Evolutionary conservation across 176 grass and related monocot species (phyloP).

Genomic region (Eremochloa ophiuroides): DNA sequence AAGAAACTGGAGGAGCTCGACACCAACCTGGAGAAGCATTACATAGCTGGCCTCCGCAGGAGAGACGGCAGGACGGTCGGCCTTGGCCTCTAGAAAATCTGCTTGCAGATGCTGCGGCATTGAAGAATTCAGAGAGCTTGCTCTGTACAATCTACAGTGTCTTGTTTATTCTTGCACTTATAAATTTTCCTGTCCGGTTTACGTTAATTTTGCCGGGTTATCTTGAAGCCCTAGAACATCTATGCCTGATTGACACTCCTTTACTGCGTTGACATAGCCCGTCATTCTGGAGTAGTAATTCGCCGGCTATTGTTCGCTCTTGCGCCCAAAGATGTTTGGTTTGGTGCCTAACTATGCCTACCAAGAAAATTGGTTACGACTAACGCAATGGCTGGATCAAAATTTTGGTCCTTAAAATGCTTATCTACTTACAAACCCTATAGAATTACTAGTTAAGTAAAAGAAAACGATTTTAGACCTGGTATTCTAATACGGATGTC

Average conservation of each 20-base stretch:
- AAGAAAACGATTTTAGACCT: too few species aligned
- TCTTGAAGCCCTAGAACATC: slow-evolving; percentile 4
- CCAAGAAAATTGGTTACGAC: too few species aligned
- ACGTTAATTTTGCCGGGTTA: not conserved
- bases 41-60: slow-evolving; percentile 79
- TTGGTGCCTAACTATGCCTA: not conserved
- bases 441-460: too few species aligned
- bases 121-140: not conserved
- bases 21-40: slow-evolving; percentile 92
- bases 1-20: slow-evolving; percentile 91
- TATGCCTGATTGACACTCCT: not conserved
- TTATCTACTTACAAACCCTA: too few species aligned
- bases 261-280: not conserved
- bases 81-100: slow-evolving; percentile 65
- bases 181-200: not conserved
- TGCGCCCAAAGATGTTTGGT: not conserved
- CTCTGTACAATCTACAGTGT: slow-evolving; percentile 1
- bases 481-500: too few species aligned
- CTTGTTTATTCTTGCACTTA: not conserved
- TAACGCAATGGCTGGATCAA: too few species aligned
- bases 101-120: not conserved
- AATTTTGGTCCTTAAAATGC: too few species aligned
- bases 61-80: slow-evolving; percentile 94
- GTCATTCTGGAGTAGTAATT: not conserved
- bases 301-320: not conserved